Conservation (phyloP, 495 filamentous ascomycete species). For the Aspergillus conjunctus region DNA sequence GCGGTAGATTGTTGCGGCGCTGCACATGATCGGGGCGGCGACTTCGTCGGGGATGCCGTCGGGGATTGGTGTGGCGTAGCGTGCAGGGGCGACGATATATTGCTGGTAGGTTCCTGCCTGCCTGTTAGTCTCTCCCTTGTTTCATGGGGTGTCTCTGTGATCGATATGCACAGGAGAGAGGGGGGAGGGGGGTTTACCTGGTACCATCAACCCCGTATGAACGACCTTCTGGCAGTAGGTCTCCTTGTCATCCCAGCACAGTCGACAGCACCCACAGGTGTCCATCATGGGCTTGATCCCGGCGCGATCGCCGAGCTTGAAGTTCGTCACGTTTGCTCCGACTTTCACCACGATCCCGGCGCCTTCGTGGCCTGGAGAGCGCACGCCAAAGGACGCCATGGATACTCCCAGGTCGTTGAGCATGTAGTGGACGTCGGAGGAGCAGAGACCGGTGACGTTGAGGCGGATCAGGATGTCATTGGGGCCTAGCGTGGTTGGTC, state of each 20-base stretch:
- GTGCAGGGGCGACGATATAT: conserved; percentile 63
- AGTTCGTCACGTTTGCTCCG: conserved; percentile 52
- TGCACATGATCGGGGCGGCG: conserved; percentile 65
- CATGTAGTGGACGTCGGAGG: conserved; percentile 54
- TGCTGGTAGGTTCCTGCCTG: conserved; percentile 71
- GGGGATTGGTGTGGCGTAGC: conserved; percentile 68
- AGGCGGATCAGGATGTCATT: conserved; percentile 51
- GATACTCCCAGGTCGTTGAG: conserved; percentile 45
- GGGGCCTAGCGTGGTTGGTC: conserved; percentile 34
- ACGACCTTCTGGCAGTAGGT: conserved; percentile 40
- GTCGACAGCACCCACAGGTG: conserved; percentile 53
- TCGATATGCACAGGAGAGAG: not conserved
- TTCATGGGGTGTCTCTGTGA: not conserved
- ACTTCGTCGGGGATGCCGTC: conserved; percentile 58
- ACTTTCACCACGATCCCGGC: conserved; percentile 58
- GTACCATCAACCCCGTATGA: conserved; percentile 38
- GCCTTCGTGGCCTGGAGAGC: conserved; percentile 59
- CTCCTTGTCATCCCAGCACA: conserved; percentile 50
- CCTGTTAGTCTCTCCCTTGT: not conserved
- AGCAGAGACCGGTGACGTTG: conserved; percentile 52
- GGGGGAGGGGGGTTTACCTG: conserved; percentile 26
- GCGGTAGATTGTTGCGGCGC: conserved; percentile 57
- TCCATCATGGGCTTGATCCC: conserved; percentile 59
- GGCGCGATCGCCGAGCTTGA: conserved; percentile 60
- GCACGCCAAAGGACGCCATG: conserved; percentile 50